These are phyloP conservation scores for Meyerozyma athensensis DNA, from an alignment of 1,139 yeast genomes.

Conservation along the genomic window DNA sequence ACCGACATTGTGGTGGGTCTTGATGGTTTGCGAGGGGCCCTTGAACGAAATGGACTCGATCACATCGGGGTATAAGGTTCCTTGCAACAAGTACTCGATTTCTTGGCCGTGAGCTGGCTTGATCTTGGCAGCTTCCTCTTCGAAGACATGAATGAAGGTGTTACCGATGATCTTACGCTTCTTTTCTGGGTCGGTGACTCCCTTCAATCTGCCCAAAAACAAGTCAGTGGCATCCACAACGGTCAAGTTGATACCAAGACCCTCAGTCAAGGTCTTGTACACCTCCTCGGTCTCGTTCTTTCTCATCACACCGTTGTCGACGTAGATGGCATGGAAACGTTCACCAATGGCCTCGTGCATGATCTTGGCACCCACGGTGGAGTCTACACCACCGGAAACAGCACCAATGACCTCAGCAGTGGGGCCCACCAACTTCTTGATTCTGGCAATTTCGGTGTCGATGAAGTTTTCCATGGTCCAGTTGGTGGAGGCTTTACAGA, in stretches of 20 bases:
- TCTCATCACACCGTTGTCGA: constrained; percentile 97
- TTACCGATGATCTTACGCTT: constrained; percentile 98
- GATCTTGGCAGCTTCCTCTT: constrained; percentile 90
- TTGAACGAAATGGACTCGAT: constrained; percentile 97
- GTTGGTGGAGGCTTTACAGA: constrained; percentile 81
- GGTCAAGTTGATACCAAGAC: constrained; percentile 89
- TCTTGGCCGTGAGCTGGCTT: constrained; percentile 87
- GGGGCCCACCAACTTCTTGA: constrained; percentile 88
- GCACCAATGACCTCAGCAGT: constrained; percentile 99
- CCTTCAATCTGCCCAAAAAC: constrained; percentile 80
- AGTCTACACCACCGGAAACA: constrained; percentile 99
- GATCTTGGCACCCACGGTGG: constrained; percentile 97
- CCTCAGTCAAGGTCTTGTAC: constrained; percentile 82
- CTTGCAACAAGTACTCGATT: constrained; percentile 91
- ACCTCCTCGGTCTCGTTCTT: constrained; percentile 86
- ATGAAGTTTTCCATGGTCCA: constrained; percentile 99
- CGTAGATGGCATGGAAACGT: constrained; percentile 96
- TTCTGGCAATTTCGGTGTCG: constrained; percentile 92
- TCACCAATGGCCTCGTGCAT: constrained; percentile 98
- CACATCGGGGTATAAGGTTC: constrained; percentile 97
- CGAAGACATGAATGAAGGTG: constrained; percentile 95
- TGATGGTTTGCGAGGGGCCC: constrained; percentile 99
- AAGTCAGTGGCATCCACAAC: constrained; percentile 93
- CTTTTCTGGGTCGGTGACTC: constrained; percentile 97
- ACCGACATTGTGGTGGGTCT: constrained; percentile 99